Conservation (phyloP, 106 monocot genomes). For the Iris macrosiphon region DNA sequence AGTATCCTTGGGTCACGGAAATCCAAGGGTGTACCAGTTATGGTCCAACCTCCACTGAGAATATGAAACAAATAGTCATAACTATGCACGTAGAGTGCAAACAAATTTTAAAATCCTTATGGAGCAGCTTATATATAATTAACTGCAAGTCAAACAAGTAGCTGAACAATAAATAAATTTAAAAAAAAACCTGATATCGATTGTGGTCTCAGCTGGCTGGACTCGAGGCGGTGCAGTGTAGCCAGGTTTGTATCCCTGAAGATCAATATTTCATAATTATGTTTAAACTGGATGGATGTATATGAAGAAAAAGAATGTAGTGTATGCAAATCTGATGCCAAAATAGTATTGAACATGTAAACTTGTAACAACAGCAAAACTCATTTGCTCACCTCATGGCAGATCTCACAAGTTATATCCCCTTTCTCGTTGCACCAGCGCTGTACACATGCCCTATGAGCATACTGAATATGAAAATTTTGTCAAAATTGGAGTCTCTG, state of each 20-base stretch:
- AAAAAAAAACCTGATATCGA: slow-evolving; percentile 55
- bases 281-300: too few species aligned
- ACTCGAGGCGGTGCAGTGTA: slow-evolving; percentile 54
- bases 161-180: too few species aligned
- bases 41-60: slow-evolving; percentile 60
- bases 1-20: slow-evolving; percentile 64
- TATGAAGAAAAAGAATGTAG: too few species aligned
- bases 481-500: neutral
- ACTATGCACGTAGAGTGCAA: too few species aligned
- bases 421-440: slow-evolving; percentile 93
- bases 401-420: slow-evolving; percentile 88
- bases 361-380: too few species aligned
- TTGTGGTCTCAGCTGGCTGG: slow-evolving; percentile 57
- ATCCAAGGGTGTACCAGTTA: slow-evolving; percentile 60
- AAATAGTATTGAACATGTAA: too few species aligned
- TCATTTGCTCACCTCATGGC: slow-evolving; percentile 64
- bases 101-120: too few species aligned
- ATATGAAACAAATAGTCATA: neutral
- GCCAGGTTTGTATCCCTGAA: slow-evolving; percentile 70
- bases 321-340: too few species aligned
- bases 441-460: slow-evolving; percentile 85
- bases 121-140: too few species aligned
- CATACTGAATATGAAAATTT: slow-evolving; percentile 42
- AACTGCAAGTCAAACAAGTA: too few species aligned
- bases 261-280: too few species aligned